These are phyloP conservation scores for Spizellomyces sp. DNA, from an alignment of 192 early-diverging fungal genomes.

Conservation along the genomic window DNA sequence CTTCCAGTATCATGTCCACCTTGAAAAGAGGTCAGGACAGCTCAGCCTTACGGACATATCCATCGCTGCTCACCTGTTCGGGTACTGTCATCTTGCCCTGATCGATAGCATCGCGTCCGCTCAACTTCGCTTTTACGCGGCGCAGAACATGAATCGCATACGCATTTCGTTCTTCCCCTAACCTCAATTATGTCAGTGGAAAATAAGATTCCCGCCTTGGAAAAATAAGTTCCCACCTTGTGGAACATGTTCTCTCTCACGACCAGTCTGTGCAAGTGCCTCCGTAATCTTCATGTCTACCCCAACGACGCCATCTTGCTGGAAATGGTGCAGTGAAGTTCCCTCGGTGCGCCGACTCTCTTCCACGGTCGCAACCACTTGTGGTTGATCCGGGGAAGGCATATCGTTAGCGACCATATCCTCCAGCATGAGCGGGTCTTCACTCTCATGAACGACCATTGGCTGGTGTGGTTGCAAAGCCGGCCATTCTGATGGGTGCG, in stretches of 20 bases:
- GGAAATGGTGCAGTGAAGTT: background rate
- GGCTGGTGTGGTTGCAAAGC: no score
- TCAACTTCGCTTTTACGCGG: constrained; percentile 65
- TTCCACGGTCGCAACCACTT: no score
- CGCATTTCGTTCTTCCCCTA: constrained; percentile 46
- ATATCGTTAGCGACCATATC: no score
- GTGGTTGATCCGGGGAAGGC: no score
- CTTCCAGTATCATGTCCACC: constrained; percentile 63
- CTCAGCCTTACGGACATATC: background rate
- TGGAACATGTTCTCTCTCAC: background rate
- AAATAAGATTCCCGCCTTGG: background rate
- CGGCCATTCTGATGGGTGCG: no score
- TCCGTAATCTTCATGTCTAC: background rate
- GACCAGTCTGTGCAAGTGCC: background rate
- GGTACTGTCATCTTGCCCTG: constrained; percentile 55
- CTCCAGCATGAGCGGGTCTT: no score
- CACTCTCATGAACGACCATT: no score
- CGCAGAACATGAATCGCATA: constrained; percentile 66
- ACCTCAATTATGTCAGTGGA: background rate
- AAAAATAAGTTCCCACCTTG: background rate
- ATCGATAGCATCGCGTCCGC: constrained; percentile 61
- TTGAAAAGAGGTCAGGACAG: constrained; percentile 11
- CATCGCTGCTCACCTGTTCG: constrained; percentile 56
- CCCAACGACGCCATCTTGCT: background rate
- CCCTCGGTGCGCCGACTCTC: no score